Evolutionary conservation across 2,329 filamentous ascomycete genomes (phyloP), one percentile per base, ranked within the genome.

Genomic region (Tricladium varicosporioides): DNA sequence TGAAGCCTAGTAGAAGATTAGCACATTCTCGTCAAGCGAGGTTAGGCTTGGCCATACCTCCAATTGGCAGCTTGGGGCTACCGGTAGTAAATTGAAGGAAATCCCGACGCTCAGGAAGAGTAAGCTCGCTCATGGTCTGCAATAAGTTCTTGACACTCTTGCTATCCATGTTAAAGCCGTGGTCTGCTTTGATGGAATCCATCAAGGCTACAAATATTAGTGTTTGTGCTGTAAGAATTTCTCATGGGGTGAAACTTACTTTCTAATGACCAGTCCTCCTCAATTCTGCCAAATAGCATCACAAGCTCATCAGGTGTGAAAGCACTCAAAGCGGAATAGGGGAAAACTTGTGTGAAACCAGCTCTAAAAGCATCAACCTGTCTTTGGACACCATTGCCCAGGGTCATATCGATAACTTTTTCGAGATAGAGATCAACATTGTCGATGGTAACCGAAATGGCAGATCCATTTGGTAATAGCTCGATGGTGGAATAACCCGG

Each of bases 151-250:
- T 91, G 48, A 99, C 92, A 69, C 89, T 97, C 76, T 88, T 90
- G 79, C 93, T 97, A 71, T 99, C 94, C 84, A 99, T 94, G 67
- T 97, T 99, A 78, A 91, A 99, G 8, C 94, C 94, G 71, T 99
- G 94, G 67, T 99, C 94, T 27, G 94, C 94, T 76, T 99, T 99
- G 77, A 99, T 93, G 0, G 93, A 97, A 70, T 99, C 94, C 84
- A 95, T 95, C 43, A 99, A 84, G 58, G 94, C 91, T 94, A 66
- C 2, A 22, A 22, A 52, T 59, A 45, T 48, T 59, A 27, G 53
- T 61, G 65, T 68, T 50, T 55, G 56, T 40, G 44, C 51, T 7
- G 50, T 40, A 32, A 46, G 42, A 13, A 13, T 31, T n/a, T n/a
- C 11, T 9, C 18, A 27, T 22, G 36, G 18, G 9, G 2, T 16